A percentile compares a stretch with the other conserved stretches of the same genome.
phyloP scores from a whole-genome alignment of 2,329 filamentous ascomycete genomes.

The Thelonectria discophora region DNA sequence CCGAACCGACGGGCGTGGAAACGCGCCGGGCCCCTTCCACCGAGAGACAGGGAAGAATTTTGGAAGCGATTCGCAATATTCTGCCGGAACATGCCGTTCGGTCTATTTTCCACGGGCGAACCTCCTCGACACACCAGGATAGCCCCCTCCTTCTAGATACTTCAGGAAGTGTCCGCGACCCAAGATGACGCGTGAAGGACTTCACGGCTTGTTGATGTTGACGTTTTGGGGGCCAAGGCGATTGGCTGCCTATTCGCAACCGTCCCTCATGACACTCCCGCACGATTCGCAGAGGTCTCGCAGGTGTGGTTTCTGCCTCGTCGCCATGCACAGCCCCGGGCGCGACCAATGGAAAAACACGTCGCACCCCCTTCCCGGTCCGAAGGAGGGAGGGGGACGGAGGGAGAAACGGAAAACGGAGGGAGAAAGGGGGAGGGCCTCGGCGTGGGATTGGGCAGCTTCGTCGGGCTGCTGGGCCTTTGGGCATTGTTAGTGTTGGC shows the following conservation, averaged over 20 bases:
- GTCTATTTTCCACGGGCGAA: conserved; percentile 19
- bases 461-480: conserved; percentile 31
- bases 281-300: conserved; percentile 1
- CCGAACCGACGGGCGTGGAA: conserved; percentile 28
- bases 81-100: conserved; percentile 11
- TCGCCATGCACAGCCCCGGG: conserved; percentile 18
- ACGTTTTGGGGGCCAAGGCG: conserved; percentile 21
- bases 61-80: background rate
- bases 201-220: conserved; percentile 8
- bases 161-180: conserved; percentile 5
- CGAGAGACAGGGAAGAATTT: no score
- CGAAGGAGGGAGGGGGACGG: conserved; percentile 17
- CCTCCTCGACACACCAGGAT: no score
- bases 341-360: conserved; percentile 13
- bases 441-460: conserved; percentile 42
- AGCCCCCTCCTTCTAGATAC: conserved; percentile 11
- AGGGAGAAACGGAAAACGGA: conserved; percentile 14
- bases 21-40: conserved; percentile 16
- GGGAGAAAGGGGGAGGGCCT: conserved; percentile 5
- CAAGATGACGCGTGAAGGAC: conserved; percentile 6
- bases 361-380: conserved; percentile 8
- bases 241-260: conserved; percentile 19
- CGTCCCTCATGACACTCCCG: conserved; percentile 9
- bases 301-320: conserved; percentile 17
- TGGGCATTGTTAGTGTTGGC: conserved; percentile 35